Conservation (phyloP, 1,284 basidiomycete genomes). For the Cutaneotrichosporon cavernicola region DNA sequence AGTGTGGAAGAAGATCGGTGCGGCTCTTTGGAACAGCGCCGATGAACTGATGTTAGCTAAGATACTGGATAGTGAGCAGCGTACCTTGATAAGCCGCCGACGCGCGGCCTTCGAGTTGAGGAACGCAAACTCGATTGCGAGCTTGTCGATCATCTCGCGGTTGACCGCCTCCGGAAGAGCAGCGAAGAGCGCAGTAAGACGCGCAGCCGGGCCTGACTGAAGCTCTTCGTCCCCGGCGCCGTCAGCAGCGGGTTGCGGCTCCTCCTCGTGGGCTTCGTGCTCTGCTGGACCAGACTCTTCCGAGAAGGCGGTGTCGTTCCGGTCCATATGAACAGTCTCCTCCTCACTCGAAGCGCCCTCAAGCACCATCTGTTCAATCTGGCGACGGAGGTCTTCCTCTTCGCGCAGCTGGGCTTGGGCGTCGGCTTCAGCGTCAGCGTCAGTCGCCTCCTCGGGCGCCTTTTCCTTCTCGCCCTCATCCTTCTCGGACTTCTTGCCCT, state of each 20-base stretch:
- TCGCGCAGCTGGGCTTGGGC: slow-evolving; percentile 46
- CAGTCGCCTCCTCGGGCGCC: slow-evolving; percentile 20
- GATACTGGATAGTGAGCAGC: not conserved
- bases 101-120: slow-evolving; percentile 93
- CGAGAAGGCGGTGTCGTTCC: slow-evolving; percentile 18
- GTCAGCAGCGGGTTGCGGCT: slow-evolving; percentile 15
- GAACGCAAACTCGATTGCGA: slow-evolving; percentile 92
- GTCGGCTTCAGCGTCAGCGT: slow-evolving; percentile 28
- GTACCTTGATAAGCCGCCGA: slow-evolving; percentile 79
- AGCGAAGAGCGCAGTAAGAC: slow-evolving; percentile 87
- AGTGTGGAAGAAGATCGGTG: slow-evolving; percentile 88
- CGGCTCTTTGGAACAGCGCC: slow-evolving; percentile 81
- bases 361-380: slow-evolving; percentile 47
- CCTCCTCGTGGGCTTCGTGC: slow-evolving; percentile 50
- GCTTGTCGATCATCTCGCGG: slow-evolving; percentile 86
- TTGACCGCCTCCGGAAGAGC: slow-evolving; percentile 91
- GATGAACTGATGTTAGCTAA: slow-evolving; percentile 64
- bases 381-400: slow-evolving; percentile 57
- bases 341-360: slow-evolving; percentile 24
- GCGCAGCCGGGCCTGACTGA: slow-evolving; percentile 79
- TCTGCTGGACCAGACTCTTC: slow-evolving; percentile 13
- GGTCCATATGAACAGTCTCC: slow-evolving; percentile 17
- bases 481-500: slow-evolving; percentile 56
- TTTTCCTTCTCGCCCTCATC: slow-evolving; percentile 24
- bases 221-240: slow-evolving; percentile 47